Evolutionary conservation across 345 rosid species (phyloP), one percentile per base, ranked within the genome.

Genomic region (Acer yangbiense): DNA sequence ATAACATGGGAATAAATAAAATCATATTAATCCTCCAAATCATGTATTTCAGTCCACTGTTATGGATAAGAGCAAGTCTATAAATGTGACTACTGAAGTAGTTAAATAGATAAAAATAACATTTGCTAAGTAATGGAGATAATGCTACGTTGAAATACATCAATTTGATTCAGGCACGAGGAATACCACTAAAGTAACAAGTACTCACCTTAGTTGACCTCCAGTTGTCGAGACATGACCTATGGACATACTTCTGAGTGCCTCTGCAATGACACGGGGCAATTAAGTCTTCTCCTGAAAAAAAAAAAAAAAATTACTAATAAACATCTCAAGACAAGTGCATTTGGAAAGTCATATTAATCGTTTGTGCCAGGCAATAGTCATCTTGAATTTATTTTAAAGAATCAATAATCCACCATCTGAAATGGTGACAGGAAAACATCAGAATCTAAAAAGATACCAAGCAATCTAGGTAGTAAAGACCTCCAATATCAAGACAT

Each of bases 241-340:
- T 93, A 78, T 97, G 99, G 50, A 94, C 99, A 82, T 93, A 90
- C 82, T 93, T 97, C 78, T 97, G 98, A 81, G 99, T 97, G 77
- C 99, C 99, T 83, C 87, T 94, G 88, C 99, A 97, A 82, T 94
- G 92, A 76, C 99, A 97, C 9, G 99, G 99, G 35, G 96, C 92
- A 78, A 97, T 97, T 86, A 97, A 74, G 87, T 94, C 98, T 48
- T 91, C 95, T 55, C 99, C 99, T 97, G 82, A 41, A 17, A 18
- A 3, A n/a, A 29, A 29, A 29, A 25, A 29, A 35, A 35, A 74
- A 48, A 48, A 63, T 43, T 14, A 23, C 76, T 7, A 78, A 79
- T 1, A 76, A 83, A 58, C 73, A 76, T 55, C 48, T 64, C 72
- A 60, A 76, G 72, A 32, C 58, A 78, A 75, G 66, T 65, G 27